phyloP scores from a whole-genome alignment of 2,329 filamentous ascomycete species.

The Thelonectria rubi region DNA sequence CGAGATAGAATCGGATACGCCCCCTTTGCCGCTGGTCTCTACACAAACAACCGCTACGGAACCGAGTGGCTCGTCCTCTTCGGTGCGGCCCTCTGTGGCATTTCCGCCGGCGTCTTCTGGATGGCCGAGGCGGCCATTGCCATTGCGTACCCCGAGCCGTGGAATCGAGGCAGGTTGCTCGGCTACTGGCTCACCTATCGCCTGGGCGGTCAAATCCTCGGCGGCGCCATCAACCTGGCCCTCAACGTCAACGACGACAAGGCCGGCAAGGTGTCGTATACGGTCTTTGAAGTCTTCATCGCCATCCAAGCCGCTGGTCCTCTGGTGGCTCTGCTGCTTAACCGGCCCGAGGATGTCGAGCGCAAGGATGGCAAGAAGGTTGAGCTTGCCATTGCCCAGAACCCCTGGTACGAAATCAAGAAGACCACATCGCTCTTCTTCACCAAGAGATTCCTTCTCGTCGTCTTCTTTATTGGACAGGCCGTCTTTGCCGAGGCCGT shows the following conservation, averaged over 20 bases:
- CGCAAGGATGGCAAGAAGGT: conserved; percentile 72
- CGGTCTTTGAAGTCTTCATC: conserved; percentile 76
- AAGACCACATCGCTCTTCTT: conserved; percentile 67
- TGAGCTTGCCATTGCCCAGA: conserved; percentile 63
- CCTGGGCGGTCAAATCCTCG: conserved; percentile 73
- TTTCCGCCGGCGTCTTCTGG: conserved; percentile 79
- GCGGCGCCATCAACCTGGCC: conserved; percentile 76
- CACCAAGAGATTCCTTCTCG: conserved; percentile 68
- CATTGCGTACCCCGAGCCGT: conserved; percentile 75
- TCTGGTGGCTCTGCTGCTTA: conserved; percentile 71
- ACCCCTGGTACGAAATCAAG: conserved; percentile 67
- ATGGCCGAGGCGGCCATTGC: conserved; percentile 79
- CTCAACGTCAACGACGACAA: conserved; percentile 66
- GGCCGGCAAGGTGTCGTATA: conserved; percentile 73
- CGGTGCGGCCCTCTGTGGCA: conserved; percentile 73
- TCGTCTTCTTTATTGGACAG: conserved; percentile 74
- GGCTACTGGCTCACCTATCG: conserved; percentile 72
- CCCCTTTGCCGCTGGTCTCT: conserved; percentile 75
- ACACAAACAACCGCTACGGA: conserved; percentile 76
- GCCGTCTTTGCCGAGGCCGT: conserved; percentile 77
- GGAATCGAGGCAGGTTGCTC: conserved; percentile 70
- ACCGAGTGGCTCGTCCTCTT: conserved; percentile 74
- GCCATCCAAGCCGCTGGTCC: conserved; percentile 73
- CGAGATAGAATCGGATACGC: conserved; percentile 68
- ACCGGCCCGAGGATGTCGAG: conserved; percentile 68